Evolutionary conservation across 2,329 filamentous ascomycete genomes (phyloP), one percentile per base, ranked within the genome.

Genomic region (Claviceps spartinae): DNA sequence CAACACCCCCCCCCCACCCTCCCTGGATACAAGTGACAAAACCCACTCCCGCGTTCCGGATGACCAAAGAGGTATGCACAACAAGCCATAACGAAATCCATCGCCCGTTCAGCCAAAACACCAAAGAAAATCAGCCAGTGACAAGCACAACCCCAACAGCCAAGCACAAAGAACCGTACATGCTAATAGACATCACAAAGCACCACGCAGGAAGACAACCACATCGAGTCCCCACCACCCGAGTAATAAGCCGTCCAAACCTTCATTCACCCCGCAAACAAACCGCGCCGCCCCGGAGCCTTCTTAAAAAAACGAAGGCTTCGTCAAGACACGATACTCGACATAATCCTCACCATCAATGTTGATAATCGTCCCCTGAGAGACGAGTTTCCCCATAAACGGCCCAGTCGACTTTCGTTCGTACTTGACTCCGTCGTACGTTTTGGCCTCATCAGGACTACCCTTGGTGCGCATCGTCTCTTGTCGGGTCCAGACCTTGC

Each of bases 341-440:
- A 84, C 79, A 54, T 80, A 84, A 56, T 83, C 81, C 61, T 83
- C 80, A 22, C 79, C 81, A 54, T 83, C 79, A 54, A 84, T 83
- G 47, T 69, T 81, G 58, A 83, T 74, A 22, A 83, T 78, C 9
- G 74, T 75, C 5, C 79, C 77, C 54, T 78, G 73, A 47, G 77
- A 80, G 34, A 81, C 79, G n/a, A 83, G 72, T 61, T 82, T 81
- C 24, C 79, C 80, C 55, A 74, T 69, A 54, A 83, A 82, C 0
- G 79, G 78, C 0, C 81, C 81, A 4, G 66, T 79, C 36, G 72
- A 63, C 65, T 81, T 82, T 51, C 79, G 74, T 63, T 81, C 78
- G 57, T 83, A 84, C 61, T 79, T 82, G 60, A 82, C 67, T 24
- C 79, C 79, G 26, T 72, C 71, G 58, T 78, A 74, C 16, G 79